Evolutionary conservation across 2,329 filamentous ascomycete species (phyloP).

Genomic region (Trichoderma koningii): DNA sequence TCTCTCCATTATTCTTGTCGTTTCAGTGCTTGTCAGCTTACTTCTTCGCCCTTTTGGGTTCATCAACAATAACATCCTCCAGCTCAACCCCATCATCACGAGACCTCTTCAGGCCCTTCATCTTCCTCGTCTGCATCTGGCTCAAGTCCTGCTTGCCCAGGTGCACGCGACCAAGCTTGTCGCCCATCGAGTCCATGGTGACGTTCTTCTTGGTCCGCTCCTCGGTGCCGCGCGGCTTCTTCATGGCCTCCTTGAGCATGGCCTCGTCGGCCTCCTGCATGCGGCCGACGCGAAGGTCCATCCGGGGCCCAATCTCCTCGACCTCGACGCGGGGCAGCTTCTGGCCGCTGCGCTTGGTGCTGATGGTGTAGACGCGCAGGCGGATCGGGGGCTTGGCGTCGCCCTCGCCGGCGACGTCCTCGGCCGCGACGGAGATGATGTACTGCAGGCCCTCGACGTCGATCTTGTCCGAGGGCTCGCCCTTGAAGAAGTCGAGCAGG

Average conservation of each 20-base stretch:
- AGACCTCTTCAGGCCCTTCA: constrained; percentile 94
- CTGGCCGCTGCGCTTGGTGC: constrained; percentile 83
- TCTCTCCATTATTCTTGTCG: neutral
- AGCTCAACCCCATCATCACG: constrained; percentile 60
- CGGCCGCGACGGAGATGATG: constrained; percentile 77
- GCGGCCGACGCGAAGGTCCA: constrained; percentile 87
- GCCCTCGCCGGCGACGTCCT: constrained; percentile 55
- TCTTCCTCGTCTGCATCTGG: constrained; percentile 92
- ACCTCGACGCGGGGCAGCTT: constrained; percentile 88
- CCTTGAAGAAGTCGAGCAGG: constrained; percentile 88
- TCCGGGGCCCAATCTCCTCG: constrained; percentile 91
- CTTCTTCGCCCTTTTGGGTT: constrained; percentile 43
- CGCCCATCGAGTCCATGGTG: constrained; percentile 84
- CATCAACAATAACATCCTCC: constrained; percentile 46
- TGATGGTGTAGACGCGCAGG: constrained; percentile 81
- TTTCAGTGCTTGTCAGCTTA: constrained; percentile 29
- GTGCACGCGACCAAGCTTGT: constrained; percentile 94
- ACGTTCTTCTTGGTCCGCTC: constrained; percentile 96
- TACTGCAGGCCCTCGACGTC: constrained; percentile 96
- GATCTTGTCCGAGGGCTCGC: constrained; percentile 71
- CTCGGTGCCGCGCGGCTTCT: constrained; percentile 74
- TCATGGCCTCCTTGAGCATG: constrained; percentile 87
- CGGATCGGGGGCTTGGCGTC: constrained; percentile 59
- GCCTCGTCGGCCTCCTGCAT: constrained; percentile 74
- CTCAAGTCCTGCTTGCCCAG: constrained; percentile 85